Conservation (phyloP, 768 basidiomycete species). For the Lentinula boryana region DNA sequence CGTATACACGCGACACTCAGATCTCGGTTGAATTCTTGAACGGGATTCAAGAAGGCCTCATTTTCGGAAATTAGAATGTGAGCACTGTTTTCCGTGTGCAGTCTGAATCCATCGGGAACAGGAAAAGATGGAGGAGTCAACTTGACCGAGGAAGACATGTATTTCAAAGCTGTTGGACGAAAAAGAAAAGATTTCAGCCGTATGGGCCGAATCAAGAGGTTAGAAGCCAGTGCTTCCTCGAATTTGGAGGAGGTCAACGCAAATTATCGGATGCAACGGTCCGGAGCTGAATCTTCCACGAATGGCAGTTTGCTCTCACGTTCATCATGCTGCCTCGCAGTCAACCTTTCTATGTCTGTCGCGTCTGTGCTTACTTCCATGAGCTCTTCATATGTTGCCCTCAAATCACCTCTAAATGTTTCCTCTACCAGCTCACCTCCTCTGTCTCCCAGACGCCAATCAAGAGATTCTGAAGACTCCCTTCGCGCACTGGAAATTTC, state of each 20-base stretch:
- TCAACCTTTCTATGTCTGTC: not conserved
- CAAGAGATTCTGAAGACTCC: conserved; percentile 65
- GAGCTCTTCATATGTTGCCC: conserved; percentile 5
- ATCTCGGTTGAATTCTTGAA: conserved; percentile 98
- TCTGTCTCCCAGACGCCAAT: conserved; percentile 27
- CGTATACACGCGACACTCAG: conserved; percentile 86
- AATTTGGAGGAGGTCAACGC: not conserved
- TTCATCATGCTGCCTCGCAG: not conserved
- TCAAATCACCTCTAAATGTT: conserved; percentile 2
- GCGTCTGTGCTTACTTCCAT: not conserved
- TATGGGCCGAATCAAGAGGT: not conserved
- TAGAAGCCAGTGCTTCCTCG: not conserved
- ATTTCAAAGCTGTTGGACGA: not conserved
- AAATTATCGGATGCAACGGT: not conserved
- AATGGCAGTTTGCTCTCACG: not conserved
- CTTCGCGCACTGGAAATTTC: conserved; percentile 75
- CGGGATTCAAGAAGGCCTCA: conserved; percentile 92
- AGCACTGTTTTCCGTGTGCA: conserved; percentile 79
- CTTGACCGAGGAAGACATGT: not conserved
- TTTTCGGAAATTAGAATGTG: conserved; percentile 76
- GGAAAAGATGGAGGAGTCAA: conserved; percentile 16
- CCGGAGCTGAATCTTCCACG: not conserved
- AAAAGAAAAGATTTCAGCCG: not conserved
- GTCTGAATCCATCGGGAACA: conserved; percentile 68
- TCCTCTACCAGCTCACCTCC: conserved; percentile 19